Base-by-base conservation (phyloP, 2,329 filamentous ascomycete species). In the Elsinoe ampelina region DNA sequence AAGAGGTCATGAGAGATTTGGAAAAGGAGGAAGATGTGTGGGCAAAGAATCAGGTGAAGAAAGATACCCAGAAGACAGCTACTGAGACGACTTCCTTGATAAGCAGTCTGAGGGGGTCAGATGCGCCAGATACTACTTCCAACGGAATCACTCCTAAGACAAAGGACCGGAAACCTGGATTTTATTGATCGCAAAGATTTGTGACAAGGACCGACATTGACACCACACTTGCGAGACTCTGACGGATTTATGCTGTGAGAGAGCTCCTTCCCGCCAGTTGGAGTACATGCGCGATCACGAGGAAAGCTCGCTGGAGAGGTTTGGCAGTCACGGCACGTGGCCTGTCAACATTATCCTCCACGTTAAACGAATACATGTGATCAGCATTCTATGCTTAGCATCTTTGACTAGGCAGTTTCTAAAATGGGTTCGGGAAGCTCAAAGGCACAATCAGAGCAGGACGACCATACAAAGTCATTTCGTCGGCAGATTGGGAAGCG, bases 1-100 rank as follows among this genome's bases (percentile, higher is more conserved):
- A 92, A 71, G 84, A 95, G 68, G 82, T 89, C 87, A 73, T 67
- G 79, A 62, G 65, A 54, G 68, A 70, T 62, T 56, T 70, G 38
- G 66, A 67, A 58, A 61, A 58, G 41, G 68, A 68, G 13, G 67
- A 69, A 59, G 66, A 68, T 55, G 61, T 61, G 5, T 61, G 63
- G 55, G 62, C 63, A 59, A 65, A 63, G 59, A 61, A 61, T 34
- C 65, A 63, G 42, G 63, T 60, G 5, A 65, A 64, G 60, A 59
- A 59, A 63, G 61, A 52, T 22, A 12, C 12, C 11, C 36, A 35
- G 12, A 35, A 7, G 17, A 7, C 22, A 10, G 13, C 30, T n/a
- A 12, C 12, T n/a, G n/a, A 35, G 3, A 50, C 10, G 2, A 13
- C 12, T 10, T 35, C 17, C 11, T 45, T 30, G 26, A 19, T n/a